Conservation (phyloP, 768 basidiomycete genomes). For the Pholiota conissans region DNA sequence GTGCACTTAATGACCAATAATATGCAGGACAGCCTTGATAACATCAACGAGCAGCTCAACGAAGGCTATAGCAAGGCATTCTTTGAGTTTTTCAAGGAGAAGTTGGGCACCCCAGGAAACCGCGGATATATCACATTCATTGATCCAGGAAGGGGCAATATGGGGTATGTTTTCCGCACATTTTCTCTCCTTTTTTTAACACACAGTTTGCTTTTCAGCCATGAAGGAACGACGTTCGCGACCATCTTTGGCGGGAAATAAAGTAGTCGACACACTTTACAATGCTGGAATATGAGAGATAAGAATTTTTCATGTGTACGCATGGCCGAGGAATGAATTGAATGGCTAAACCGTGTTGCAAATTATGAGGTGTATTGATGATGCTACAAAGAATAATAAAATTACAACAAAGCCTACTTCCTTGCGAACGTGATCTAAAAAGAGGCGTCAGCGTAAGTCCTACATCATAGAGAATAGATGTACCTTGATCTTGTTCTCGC, state of each 20-base stretch:
- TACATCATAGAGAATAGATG: conserved; percentile 10
- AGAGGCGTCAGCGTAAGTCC: neutral
- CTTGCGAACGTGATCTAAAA: conserved; percentile 72
- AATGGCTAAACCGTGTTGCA: neutral
- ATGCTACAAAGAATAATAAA: conserved; percentile 18
- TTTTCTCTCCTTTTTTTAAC: neutral
- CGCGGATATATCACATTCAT: conserved; percentile 62
- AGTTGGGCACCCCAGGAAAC: conserved; percentile 47
- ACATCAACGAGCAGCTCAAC: conserved; percentile 47
- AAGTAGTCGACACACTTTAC: too few species aligned
- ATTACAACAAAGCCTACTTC: conserved; percentile 42
- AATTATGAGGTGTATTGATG: conserved; percentile 12
- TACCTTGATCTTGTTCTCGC: conserved; percentile 98
- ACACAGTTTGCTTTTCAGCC: conserved; percentile 22
- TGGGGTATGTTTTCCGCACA: conserved; percentile 38
- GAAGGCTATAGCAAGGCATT: conserved; percentile 56
- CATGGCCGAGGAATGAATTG: neutral
- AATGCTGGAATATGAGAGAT: too few species aligned
- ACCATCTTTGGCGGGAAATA: conserved; percentile 37
- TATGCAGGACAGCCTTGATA: conserved; percentile 55
- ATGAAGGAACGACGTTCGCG: conserved; percentile 45
- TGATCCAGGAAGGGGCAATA: conserved; percentile 50
- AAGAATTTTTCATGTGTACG: too few species aligned
- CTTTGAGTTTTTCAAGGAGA: conserved; percentile 53
- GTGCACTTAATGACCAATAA: neutral